phyloP scores from a whole-genome alignment of 805 yeast genomes.

The Ogataea ramenticola region DNA sequence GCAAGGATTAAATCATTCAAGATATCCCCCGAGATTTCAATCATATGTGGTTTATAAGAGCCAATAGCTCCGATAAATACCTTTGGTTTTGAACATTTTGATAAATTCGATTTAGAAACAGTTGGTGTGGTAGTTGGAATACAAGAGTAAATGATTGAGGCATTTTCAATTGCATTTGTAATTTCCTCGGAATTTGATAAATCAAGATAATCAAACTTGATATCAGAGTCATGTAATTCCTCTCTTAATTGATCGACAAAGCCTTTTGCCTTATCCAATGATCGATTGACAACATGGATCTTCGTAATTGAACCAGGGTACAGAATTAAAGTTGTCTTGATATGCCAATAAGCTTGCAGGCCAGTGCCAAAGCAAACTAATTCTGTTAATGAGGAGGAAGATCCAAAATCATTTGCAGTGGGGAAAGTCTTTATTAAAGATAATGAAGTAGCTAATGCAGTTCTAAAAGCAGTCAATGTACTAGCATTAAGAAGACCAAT shows the following conservation, averaged over 20 bases:
- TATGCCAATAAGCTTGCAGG: constrained; percentile 60
- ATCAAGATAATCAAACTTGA: constrained; percentile 16
- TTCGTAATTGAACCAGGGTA: constrained; percentile 30
- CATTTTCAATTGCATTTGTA: constrained; percentile 23
- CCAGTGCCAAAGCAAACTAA: constrained; percentile 52
- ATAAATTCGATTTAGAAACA: constrained; percentile 28
- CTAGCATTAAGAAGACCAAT: constrained; percentile 50
- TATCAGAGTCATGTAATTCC: constrained; percentile 23
- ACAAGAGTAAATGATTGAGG: constrained; percentile 52
- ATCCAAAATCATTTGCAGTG: constrained; percentile 8
- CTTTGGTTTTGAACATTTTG: constrained; percentile 9
- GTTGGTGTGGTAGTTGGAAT: constrained; percentile 48
- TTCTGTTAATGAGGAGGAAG: no score
- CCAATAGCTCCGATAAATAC: constrained; percentile 55
- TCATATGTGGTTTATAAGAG: constrained; percentile 61
- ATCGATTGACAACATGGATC: constrained; percentile 41
- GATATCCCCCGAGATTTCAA: constrained; percentile 43
- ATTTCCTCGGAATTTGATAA: constrained; percentile 11
- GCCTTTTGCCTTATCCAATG: constrained; percentile 31
- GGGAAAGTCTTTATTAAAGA: constrained; percentile 34
- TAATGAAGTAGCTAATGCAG: constrained; percentile 50
- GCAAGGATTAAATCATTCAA: constrained; percentile 29
- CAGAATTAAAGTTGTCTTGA: constrained; percentile 32
- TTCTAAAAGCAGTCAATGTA: constrained; percentile 57
- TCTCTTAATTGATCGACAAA: constrained; percentile 19